A percentile compares a stretch with the other conserved stretches of the same genome.
phyloP scores from a whole-genome alignment of 1,139 yeast genomes.

The Yamadazyma friedrichii region DNA sequence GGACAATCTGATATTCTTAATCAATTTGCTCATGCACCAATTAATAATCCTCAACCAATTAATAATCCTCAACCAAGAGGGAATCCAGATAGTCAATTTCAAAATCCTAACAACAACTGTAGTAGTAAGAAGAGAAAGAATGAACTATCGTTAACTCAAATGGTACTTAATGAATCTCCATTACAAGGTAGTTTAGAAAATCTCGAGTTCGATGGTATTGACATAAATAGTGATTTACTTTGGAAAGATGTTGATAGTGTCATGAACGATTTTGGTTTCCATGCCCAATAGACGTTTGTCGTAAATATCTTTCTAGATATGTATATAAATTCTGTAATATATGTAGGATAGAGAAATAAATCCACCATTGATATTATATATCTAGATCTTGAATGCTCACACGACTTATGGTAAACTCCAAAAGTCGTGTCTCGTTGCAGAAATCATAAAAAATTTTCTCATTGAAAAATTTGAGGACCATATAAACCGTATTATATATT shows the following conservation, averaged over 20 bases:
- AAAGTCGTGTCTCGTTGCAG: not conserved
- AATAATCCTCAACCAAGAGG: not conserved
- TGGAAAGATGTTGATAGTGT: conserved; percentile 92
- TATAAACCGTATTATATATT: too few relatives aligned
- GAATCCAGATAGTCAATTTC: not conserved
- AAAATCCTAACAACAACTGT: conserved; percentile 5
- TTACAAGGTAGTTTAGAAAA: conserved; percentile 30
- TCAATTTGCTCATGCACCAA: conserved; percentile 2
- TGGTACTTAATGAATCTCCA: conserved; percentile 31
- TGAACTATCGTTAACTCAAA: conserved; percentile 8
- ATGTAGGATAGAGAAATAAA: too few relatives aligned
- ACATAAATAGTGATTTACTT: conserved; percentile 57
- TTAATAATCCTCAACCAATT: not conserved
- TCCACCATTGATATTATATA: too few relatives aligned
- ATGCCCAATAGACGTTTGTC: conserved; percentile 37
- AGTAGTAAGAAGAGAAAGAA: not conserved
- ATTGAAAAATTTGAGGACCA: conserved; percentile 1
- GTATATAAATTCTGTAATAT: not conserved
- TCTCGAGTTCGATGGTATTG: conserved; percentile 34
- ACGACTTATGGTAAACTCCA: not conserved
- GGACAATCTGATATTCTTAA: conserved; percentile 7
- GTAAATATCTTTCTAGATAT: too few relatives aligned
- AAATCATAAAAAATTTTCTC: conserved; percentile 6
- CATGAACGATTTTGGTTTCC: conserved; percentile 94
- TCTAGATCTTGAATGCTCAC: not conserved